phyloP scores from a whole-genome alignment of 78 protist species.

The Guillardia theta region DNA sequence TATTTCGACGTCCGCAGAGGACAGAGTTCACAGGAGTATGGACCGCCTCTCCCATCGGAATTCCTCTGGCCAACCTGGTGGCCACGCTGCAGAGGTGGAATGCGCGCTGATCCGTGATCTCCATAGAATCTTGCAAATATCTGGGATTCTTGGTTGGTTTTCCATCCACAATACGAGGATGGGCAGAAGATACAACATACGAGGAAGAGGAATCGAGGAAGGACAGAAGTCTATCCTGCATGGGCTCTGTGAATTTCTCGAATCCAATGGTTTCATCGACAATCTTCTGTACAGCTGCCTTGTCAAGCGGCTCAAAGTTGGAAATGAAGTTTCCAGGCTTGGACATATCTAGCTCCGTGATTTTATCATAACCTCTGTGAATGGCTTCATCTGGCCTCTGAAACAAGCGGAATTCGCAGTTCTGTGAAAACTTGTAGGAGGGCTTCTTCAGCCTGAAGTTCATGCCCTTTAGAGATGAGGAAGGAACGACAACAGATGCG shows the following conservation, averaged over 20 bases:
- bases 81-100: background rate
- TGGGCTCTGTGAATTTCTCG: constrained; percentile 1
- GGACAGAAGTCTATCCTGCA: background rate
- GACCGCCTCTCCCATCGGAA: background rate
- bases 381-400: constrained; percentile 32
- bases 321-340: background rate
- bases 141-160: background rate
- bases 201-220: background rate
- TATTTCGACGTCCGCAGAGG: constrained; percentile 26
- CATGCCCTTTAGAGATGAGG: background rate
- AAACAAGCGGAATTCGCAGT: constrained; percentile 3
- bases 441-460: background rate
- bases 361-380: constrained; percentile 7
- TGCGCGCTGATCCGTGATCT: background rate
- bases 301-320: background rate
- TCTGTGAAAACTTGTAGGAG: background rate
- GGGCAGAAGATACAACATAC: background rate
- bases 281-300: background rate
- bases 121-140: background rate
- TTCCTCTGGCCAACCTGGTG: background rate
- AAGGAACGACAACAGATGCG: background rate
- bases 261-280: constrained; percentile 7
- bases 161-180: constrained; percentile 4
- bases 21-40: background rate
- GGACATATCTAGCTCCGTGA: constrained; percentile 3